Base-by-base conservation (phyloP, 1,284 basidiomycete genomes). In the Coriolopsis trogii region DNA sequence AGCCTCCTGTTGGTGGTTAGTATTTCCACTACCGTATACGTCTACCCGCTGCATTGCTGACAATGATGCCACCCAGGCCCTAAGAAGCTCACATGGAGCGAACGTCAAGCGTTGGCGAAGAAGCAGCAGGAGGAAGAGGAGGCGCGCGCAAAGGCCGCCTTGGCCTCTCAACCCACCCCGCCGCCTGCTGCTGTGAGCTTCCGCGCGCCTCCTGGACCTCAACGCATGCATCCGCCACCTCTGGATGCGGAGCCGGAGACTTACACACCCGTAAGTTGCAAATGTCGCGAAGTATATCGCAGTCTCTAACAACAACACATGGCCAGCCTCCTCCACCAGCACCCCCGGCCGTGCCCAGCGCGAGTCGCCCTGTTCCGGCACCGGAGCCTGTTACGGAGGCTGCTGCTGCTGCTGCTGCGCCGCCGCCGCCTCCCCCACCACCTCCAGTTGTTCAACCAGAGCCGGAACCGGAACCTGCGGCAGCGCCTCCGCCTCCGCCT, bases 61-160 rank as follows among this genome's bases (percentile, higher is more conserved):
- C n/a, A 46, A 25, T n/a, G 6, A n/a, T 20, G 26, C 28, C 16
- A 10, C 57, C 63, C 40, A 34, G 64, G 61, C 20, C 66, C 67
- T 3, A 90, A 91, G 76, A 94, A 93, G 68, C 71, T 95, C 49
- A 95, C 93, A 0, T 96, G 94, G 94, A 88, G 83, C 55, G 90
- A 96, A 68, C 78, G 94, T 31, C 93, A 96, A 67, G 93, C 91
- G 0, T 73, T 87, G 26, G 87, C 92, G 3, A 95, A 94, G 77
- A 88, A 87, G 64, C 88, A 93, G 62, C 76, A 79, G 9, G 89
- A 87, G 60, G 91, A 91, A 63, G 94, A 97, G 55, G 91, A 92
- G 54, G 75, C 77, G 3, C 76, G 73, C 23, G 92, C 90, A 62
- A 77, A 77, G 39, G 75, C 78, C 38, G 88, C 88, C 3, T 74